Evolutionary conservation across 768 basidiomycete genomes (phyloP).

Genomic region (Baorangia bicolor): DNA sequence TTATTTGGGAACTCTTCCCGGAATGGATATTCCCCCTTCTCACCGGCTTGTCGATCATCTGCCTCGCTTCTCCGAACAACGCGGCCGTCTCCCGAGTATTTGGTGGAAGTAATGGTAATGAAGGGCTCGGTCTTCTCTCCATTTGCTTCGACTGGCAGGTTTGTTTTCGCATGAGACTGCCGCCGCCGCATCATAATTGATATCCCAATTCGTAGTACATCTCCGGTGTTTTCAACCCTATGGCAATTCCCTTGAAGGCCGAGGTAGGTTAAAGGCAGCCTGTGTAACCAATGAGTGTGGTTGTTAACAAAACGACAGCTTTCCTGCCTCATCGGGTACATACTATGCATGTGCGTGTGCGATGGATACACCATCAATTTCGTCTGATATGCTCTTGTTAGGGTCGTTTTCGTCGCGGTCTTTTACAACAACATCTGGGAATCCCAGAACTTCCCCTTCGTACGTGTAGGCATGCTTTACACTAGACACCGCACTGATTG

Average conservation of each 20-base stretch:
- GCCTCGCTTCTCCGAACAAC: constrained; percentile 52
- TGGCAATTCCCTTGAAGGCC: constrained; percentile 54
- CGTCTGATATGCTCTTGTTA: constrained; percentile 9
- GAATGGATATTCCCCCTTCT: constrained; percentile 53
- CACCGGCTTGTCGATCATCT: constrained; percentile 61
- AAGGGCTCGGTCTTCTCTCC: constrained; percentile 60
- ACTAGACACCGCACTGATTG: background rate
- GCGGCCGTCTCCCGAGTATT: constrained; percentile 54
- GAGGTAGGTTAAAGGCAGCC: constrained; percentile 29
- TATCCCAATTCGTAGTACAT: constrained; percentile 21
- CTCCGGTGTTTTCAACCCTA: constrained; percentile 38
- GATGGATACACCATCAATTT: background rate
- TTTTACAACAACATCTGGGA: constrained; percentile 56
- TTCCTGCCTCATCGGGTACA: constrained; percentile 47
- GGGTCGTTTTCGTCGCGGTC: constrained; percentile 34
- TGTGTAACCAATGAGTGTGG: background rate
- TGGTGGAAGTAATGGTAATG: constrained; percentile 61
- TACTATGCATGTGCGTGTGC: constrained; percentile 48
- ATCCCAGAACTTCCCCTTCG: constrained; percentile 59
- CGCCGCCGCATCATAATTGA: background rate
- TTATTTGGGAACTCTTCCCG: constrained; percentile 29
- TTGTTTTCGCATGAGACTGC: constrained; percentile 24
- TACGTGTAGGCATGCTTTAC: constrained; percentile 30
- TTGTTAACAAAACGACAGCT: constrained; percentile 27
- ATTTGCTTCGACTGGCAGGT: constrained; percentile 63